Base-by-base conservation (phyloP, 2,329 filamentous ascomycete genomes). In the Fusarium pseudonygamai region DNA sequence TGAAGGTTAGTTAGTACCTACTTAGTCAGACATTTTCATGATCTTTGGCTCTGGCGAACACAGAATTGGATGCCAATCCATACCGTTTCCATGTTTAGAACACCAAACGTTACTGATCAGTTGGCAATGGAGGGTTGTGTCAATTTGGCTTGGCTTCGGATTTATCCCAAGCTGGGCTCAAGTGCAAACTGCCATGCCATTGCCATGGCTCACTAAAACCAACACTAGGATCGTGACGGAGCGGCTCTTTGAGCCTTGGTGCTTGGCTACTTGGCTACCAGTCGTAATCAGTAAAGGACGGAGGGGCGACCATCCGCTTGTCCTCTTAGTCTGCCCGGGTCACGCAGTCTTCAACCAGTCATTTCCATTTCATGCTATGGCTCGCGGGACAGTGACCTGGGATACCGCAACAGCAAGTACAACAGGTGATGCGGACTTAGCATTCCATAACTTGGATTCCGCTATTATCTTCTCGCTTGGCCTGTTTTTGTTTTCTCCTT, bases 151-250 rank as follows among this genome's bases (percentile, higher is more conserved):
- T 55, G 37, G 55, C 56, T 60, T 68, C 22, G 42, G 42, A 43
- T 46, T 42, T 62, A 20, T 61, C 52, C 40, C 40, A 39, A 50
- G 32, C 45, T n/a, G 43, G 56, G 42, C 26, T 47, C 24, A 46
- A 37, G 40, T 39, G 32, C 34, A 46, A 58, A 34, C 60, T 62
- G 60, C 34, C 60, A 59, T 58, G 34, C 50, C 43, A 57, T 52
- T 49, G 28, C 26, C 34, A 45, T 53, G 50, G 43, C 37, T 46
- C 52, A 60, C 52, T 43, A 59, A 63, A 75, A 66, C 65, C 57
- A 75, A 71, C 74, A 77, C 76, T 78, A 78, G 75, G 71, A 78
- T 78, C 73, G 75, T 71, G 74, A 78, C 67, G 63, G 76, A 78
- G 74, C 73, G 68, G 74, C 76, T 78, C 72, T 77, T 76, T 75